phyloP scores from a whole-genome alignment of 345 rosid genomes.

The Boechera retrofracta region DNA sequence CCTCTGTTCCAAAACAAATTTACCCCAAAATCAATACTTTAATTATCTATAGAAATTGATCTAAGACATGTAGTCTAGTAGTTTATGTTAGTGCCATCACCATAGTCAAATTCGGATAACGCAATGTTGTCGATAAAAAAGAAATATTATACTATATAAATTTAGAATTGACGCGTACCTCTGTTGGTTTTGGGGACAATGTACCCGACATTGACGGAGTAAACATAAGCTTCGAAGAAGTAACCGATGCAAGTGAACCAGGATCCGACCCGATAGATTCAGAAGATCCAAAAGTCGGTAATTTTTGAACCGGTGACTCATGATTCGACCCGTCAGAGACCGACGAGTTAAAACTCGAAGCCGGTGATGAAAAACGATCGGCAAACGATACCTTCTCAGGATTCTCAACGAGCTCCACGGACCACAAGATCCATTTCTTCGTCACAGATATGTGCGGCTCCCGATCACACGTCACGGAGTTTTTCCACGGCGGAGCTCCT shows the following conservation, averaged over 20 bases:
- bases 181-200: conserved; percentile 37
- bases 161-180: conserved; percentile 28
- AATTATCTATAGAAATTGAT: not conserved
- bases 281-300: conserved; percentile 23
- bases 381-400: conserved; percentile 50
- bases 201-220: conserved; percentile 48
- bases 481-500: conserved; percentile 86
- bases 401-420: conserved; percentile 46
- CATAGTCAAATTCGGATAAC: too few relatives aligned
- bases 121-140: too few relatives aligned
- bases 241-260: conserved; percentile 29
- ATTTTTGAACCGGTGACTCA: conserved; percentile 40
- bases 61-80: not conserved
- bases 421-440: conserved; percentile 78
- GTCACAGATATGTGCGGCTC: conserved; percentile 59
- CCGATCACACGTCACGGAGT: conserved; percentile 72
- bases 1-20: conserved; percentile 22
- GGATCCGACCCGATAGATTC: conserved; percentile 37
- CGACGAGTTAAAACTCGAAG: conserved; percentile 64
- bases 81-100: not conserved
- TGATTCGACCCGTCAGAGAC: conserved; percentile 43
- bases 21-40: not conserved
- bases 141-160: too few relatives aligned
- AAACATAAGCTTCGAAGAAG: conserved; percentile 50
- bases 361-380: conserved; percentile 55